Conservation (phyloP, 2,329 filamentous ascomycete species). For the Ophiocordyceps sinensis region DNA sequence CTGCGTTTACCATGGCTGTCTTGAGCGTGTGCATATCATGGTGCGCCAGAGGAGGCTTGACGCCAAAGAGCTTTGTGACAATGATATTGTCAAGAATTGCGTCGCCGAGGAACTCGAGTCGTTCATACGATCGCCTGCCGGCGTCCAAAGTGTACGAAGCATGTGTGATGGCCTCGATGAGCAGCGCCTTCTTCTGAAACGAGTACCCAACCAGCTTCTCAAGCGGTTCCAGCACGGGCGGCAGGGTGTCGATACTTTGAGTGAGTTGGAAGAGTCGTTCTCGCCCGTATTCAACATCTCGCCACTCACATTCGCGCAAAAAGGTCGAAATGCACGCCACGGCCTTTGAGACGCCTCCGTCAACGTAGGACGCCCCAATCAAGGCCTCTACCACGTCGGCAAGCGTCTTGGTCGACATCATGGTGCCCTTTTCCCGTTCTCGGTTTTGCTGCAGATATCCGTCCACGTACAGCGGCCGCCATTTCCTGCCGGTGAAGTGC, state of each 20-base stretch:
- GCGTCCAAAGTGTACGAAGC: constrained; percentile 39
- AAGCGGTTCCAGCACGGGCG: constrained; percentile 30
- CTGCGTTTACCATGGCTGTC: constrained; percentile 63
- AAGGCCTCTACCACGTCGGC: constrained; percentile 82
- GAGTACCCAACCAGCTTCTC: constrained; percentile 56
- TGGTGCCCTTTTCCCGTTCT: constrained; percentile 12
- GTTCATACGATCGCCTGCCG: constrained; percentile 36
- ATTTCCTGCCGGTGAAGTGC: constrained; percentile 54
- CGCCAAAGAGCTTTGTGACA: constrained; percentile 42
- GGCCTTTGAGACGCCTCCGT: constrained; percentile 52
- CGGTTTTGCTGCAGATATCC: constrained; percentile 12
- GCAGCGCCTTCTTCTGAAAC: constrained; percentile 52
- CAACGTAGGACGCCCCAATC: constrained; percentile 59
- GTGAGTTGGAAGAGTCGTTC: constrained; percentile 28
- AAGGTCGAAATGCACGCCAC: constrained; percentile 51
- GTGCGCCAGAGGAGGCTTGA: constrained; percentile 26
- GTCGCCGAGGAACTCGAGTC: constrained; percentile 81
- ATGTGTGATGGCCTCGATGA: constrained; percentile 74
- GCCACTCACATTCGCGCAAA: constrained; percentile 44
- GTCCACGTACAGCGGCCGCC: constrained; percentile 49
- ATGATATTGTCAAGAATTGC: constrained; percentile 70
- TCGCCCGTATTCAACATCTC: constrained; percentile 25
- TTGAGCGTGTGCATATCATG: constrained; percentile 62
- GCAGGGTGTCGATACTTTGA: constrained; percentile 18
- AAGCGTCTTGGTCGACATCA: constrained; percentile 60